phyloP scores from a whole-genome alignment of 306 rosid species.

The Cucurbita pepo region DNA sequence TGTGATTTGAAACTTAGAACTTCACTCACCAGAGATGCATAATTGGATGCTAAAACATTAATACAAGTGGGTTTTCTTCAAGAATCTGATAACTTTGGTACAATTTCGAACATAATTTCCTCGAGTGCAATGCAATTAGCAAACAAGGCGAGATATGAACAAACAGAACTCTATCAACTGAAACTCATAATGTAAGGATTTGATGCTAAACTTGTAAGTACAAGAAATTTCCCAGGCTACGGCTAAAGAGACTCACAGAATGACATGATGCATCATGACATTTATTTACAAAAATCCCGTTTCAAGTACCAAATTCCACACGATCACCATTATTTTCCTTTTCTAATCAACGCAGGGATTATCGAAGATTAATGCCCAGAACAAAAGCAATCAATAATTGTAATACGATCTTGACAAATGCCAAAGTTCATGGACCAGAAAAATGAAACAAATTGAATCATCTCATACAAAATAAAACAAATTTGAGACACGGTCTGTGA shows the following conservation, averaged over 20 bases:
- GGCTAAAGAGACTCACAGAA: background rate
- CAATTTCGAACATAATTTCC: background rate
- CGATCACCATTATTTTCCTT: background rate
- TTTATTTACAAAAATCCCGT: background rate
- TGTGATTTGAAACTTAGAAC: background rate
- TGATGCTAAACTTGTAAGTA: background rate
- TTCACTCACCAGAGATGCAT: background rate
- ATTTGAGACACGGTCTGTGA: background rate
- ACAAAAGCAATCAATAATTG: background rate
- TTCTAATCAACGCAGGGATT: no score
- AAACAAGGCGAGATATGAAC: background rate
- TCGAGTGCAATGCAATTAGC: background rate
- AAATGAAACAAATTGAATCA: no score
- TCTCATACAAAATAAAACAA: background rate
- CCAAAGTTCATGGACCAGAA: background rate
- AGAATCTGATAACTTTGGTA: background rate
- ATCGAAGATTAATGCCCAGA: background rate
- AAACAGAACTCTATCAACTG: background rate
- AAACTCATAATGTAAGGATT: background rate
- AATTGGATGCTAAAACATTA: background rate
- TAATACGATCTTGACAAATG: background rate
- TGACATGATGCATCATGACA: background rate
- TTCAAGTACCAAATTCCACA: background rate
- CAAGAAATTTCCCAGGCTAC: background rate
- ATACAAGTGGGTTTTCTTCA: background rate